A percentile compares a stretch with the other conserved stretches of the same genome.
phyloP scores from a whole-genome alignment of 1,284 basidiomycete genomes.

The Takashimella koratensis region DNA sequence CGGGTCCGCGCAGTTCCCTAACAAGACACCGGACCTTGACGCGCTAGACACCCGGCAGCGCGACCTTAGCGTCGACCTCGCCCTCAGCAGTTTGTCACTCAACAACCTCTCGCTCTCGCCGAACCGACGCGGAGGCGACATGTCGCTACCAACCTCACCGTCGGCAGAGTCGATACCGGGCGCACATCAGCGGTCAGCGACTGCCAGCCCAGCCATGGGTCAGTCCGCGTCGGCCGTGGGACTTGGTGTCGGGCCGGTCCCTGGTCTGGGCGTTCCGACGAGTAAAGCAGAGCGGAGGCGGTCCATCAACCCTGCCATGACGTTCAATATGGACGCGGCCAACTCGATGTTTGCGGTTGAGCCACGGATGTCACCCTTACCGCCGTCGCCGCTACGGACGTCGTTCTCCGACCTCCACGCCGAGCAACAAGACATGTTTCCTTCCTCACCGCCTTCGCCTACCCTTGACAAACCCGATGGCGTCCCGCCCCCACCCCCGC shows the following conservation, averaged over 20 bases:
- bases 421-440: constrained; percentile 2
- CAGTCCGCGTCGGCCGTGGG: constrained; percentile 9
- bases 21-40: not conserved
- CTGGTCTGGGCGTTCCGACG: constrained; percentile 39
- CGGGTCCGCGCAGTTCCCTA: not conserved
- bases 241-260: constrained; percentile 22
- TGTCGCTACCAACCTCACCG: not conserved
- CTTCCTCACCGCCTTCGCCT: constrained; percentile 20
- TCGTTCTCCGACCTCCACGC: constrained; percentile 32
- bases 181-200: not conserved
- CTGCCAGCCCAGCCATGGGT: not conserved
- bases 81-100: not conserved
- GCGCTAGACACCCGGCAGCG: not conserved
- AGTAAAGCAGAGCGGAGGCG: constrained; percentile 41
- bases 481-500: constrained; percentile 19
- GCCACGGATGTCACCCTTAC: constrained; percentile 30
- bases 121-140: not conserved
- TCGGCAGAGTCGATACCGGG: not conserved
- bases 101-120: not conserved
- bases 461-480: constrained; percentile 8
- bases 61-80: not conserved
- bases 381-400: constrained; percentile 45
- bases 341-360: constrained; percentile 37
- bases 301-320: constrained; percentile 49
- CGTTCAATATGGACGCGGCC: constrained; percentile 41